Conservation (phyloP, 2,329 filamentous ascomycete genomes). For the Leptographium lundbergii region DNA sequence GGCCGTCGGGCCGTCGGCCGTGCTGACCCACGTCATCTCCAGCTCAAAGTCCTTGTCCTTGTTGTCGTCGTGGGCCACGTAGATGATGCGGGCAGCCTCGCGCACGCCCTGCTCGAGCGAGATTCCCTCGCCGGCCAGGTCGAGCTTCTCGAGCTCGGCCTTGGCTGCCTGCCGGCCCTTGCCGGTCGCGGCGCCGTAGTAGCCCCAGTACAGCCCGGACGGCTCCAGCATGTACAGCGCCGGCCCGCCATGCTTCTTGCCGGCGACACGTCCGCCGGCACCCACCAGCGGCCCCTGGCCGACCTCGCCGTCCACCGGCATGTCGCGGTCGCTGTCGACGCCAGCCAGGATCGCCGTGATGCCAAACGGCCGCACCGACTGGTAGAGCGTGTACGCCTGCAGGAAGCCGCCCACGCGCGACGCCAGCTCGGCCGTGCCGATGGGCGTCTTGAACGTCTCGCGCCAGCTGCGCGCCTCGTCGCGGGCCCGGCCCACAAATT, state of each 20-base stretch:
- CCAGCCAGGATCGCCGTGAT: constrained; percentile 90
- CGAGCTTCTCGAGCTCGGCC: constrained; percentile 95
- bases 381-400: constrained; percentile 95
- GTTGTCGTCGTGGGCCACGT: constrained; percentile 94
- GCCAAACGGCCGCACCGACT: constrained; percentile 90
- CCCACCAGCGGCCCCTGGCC: constrained; percentile 67
- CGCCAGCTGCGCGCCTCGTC: constrained; percentile 90
- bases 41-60: constrained; percentile 99
- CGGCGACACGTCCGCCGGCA: constrained; percentile 66
- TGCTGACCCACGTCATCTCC: constrained; percentile 98
- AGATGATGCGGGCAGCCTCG: constrained; percentile 94
- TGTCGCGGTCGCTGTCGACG: constrained; percentile 79
- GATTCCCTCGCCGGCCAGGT: constrained; percentile 65
- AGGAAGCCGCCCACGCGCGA: constrained; percentile 91
- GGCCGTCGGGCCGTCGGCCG: constrained; percentile 72
- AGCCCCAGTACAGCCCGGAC: constrained; percentile 94
- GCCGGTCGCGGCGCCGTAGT: constrained; percentile 94
- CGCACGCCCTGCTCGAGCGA: constrained; percentile 82
- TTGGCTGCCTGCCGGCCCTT: constrained; percentile 96
- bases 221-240: constrained; percentile 99
- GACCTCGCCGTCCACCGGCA: constrained; percentile 81
- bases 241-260: constrained; percentile 73
- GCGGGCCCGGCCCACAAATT: constrained; percentile 88
- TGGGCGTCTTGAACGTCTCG: constrained; percentile 86
- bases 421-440: constrained; percentile 76